These are phyloP conservation scores for Mycena kentingensis DNA, from an alignment of 768 basidiomycete species.

Conservation along the genomic window DNA sequence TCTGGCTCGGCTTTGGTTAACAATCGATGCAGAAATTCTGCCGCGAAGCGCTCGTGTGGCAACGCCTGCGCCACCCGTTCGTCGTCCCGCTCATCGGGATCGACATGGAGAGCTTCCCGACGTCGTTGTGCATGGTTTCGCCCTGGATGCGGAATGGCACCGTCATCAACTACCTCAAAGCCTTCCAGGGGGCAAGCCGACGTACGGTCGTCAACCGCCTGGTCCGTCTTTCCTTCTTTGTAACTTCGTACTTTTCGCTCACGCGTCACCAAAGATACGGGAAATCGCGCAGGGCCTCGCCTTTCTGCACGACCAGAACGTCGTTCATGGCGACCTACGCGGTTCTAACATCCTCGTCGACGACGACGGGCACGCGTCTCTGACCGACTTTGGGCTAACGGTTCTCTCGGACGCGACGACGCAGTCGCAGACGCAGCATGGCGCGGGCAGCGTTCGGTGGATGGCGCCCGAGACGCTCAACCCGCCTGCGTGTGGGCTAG, in stretches of 20 bases:
- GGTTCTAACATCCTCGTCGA: constrained; percentile 24
- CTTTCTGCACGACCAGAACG: constrained; percentile 18
- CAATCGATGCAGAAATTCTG: constrained; percentile 24
- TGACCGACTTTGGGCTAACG: constrained; percentile 23
- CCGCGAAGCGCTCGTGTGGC: constrained; percentile 22
- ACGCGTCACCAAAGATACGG: constrained; percentile 7
- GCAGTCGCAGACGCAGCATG: constrained; percentile 2
- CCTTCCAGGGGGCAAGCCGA: constrained; percentile 1
- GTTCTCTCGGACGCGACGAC: constrained; percentile 13
- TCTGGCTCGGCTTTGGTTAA: too few relatives aligned
- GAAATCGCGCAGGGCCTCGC: constrained; percentile 22
- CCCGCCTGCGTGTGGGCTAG: constrained; percentile 9
- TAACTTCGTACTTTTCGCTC: neutral
- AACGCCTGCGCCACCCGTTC: constrained; percentile 13
- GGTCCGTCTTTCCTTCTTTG: constrained; percentile 1
- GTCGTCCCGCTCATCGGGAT: constrained; percentile 22
- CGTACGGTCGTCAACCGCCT: constrained; percentile 10
- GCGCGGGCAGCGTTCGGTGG: constrained; percentile 20
- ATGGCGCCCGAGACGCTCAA: constrained; percentile 22
- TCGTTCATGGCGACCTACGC: constrained; percentile 23
- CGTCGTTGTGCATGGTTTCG: constrained; percentile 19
- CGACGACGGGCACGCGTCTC: constrained; percentile 6
- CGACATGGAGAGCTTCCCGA: constrained; percentile 7
- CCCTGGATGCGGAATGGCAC: constrained; percentile 28
- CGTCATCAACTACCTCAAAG: constrained; percentile 23